Percentiles rank a stretch among this genome's conserved stretches.
Evolutionary conservation across 768 basidiomycete species (phyloP).

Genomic region (Amanita thiersii): DNA sequence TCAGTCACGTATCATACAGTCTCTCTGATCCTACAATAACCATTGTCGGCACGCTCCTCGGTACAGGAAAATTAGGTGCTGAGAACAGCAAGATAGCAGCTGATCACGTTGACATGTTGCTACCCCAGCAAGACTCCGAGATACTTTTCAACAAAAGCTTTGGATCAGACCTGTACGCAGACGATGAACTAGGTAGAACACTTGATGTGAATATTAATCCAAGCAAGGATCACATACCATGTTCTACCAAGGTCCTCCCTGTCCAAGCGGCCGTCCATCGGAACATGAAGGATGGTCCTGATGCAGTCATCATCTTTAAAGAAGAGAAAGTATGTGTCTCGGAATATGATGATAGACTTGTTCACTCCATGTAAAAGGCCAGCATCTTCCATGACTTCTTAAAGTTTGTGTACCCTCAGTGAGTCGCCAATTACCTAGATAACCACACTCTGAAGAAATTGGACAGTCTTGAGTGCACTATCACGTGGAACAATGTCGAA

Average conservation of each 20-base stretch:
- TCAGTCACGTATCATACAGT: background rate
- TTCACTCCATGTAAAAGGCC: conserved; percentile 36
- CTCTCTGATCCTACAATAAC: too few relatives aligned
- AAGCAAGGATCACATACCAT: background rate
- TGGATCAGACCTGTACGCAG: too few relatives aligned
- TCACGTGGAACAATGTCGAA: conserved; percentile 94
- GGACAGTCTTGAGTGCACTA: conserved; percentile 76
- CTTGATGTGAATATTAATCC: too few relatives aligned
- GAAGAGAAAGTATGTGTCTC: conserved; percentile 64
- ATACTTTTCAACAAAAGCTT: too few relatives aligned
- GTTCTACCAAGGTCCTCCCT: conserved; percentile 17
- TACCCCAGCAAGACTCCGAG: too few relatives aligned
- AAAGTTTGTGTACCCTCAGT: conserved; percentile 92
- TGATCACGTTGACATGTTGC: too few relatives aligned
- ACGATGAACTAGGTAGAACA: too few relatives aligned
- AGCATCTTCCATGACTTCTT: conserved; percentile 89
- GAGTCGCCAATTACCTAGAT: background rate
- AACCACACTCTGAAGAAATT: conserved; percentile 5
- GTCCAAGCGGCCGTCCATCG: conserved; percentile 33
- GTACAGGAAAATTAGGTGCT: too few relatives aligned
- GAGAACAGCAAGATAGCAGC: too few relatives aligned
- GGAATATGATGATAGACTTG: background rate
- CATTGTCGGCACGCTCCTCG: too few relatives aligned
- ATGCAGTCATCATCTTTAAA: conserved; percentile 83
- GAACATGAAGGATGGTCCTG: conserved; percentile 44